Percentiles rank a stretch among this genome's conserved stretches.
Conservation (phyloP, 2,329 filamentous ascomycete species). For the Cladosporium austrohemisphaericum region DNA sequence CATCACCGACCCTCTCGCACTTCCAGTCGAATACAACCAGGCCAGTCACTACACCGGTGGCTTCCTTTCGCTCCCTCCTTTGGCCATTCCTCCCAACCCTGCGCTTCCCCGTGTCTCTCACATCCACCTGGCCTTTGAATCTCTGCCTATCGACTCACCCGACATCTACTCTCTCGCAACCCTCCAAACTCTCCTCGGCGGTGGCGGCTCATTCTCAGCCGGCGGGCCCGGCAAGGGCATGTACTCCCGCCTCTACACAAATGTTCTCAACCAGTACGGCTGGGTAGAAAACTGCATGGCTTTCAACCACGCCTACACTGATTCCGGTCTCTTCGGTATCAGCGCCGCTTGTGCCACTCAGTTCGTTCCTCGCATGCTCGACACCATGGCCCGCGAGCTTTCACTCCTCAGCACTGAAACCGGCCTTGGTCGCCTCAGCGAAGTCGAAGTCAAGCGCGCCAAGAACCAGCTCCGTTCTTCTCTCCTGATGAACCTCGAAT, state of each 20-base stretch:
- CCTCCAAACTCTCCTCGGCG: constrained; percentile 90
- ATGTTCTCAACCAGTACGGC: constrained; percentile 93
- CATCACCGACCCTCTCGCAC: constrained; percentile 43
- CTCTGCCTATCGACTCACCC: constrained; percentile 79
- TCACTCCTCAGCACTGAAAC: constrained; percentile 70
- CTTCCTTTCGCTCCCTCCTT: constrained; percentile 77
- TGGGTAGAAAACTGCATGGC: constrained; percentile 96
- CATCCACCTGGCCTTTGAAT: constrained; percentile 94
- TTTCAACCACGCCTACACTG: constrained; percentile 97
- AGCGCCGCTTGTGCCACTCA: constrained; percentile 78
- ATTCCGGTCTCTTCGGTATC: constrained; percentile 93
- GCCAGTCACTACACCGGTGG: constrained; percentile 88
- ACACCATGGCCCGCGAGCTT: constrained; percentile 91
- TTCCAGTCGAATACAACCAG: constrained; percentile 54
- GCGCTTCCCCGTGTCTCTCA: constrained; percentile 79
- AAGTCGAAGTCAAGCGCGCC: constrained; percentile 78
- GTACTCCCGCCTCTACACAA: constrained; percentile 97
- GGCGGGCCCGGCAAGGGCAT: constrained; percentile 97
- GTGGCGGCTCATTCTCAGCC: constrained; percentile 93
- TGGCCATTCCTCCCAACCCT: constrained; percentile 73
- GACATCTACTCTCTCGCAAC: constrained; percentile 97
- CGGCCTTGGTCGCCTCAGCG: constrained; percentile 68
- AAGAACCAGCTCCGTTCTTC: constrained; percentile 94
- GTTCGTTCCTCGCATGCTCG: constrained; percentile 77
- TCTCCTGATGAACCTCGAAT: constrained; percentile 96